Conservation (phyloP, 2,329 filamentous ascomycete genomes). For the Daldinia sp. region DNA sequence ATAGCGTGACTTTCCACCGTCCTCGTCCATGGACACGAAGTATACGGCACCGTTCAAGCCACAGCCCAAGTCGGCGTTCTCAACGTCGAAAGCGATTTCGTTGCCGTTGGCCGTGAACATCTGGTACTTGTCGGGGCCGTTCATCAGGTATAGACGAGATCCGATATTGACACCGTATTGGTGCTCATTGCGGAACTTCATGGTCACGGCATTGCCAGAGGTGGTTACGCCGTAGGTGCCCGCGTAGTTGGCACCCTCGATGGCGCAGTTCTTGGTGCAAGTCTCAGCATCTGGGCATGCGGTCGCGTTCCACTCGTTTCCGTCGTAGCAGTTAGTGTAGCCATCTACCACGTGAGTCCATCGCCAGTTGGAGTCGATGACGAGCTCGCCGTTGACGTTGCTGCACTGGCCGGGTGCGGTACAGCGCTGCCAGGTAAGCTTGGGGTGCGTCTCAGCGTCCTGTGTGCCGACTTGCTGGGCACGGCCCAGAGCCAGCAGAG, state of each 20-base stretch:
- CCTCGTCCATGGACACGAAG: conserved; percentile 65
- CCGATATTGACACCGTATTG: conserved; percentile 52
- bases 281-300: conserved; percentile 53
- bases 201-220: conserved; percentile 57
- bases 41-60: conserved; percentile 73
- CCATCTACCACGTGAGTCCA: conserved; percentile 59
- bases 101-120: conserved; percentile 68
- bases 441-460: conserved; percentile 57
- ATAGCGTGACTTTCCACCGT: conserved; percentile 62
- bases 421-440: conserved; percentile 60
- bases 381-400: conserved; percentile 56
- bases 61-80: conserved; percentile 68
- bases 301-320: conserved; percentile 53
- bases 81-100: conserved; percentile 73
- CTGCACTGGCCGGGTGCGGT: conserved; percentile 57
- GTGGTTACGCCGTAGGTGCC: conserved; percentile 60
- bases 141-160: conserved; percentile 69
- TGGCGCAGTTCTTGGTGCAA: conserved; percentile 56
- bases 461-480: conserved; percentile 57
- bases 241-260: conserved; percentile 59
- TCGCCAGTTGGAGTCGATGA: conserved; percentile 64
- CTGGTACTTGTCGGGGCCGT: conserved; percentile 66
- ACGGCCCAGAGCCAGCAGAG: conserved; percentile 53
- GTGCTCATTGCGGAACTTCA: conserved; percentile 62
- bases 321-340: conserved; percentile 61